These are phyloP conservation scores for Marasmius oreades DNA, from an alignment of 1,284 basidiomycete genomes.

Conservation along the genomic window DNA sequence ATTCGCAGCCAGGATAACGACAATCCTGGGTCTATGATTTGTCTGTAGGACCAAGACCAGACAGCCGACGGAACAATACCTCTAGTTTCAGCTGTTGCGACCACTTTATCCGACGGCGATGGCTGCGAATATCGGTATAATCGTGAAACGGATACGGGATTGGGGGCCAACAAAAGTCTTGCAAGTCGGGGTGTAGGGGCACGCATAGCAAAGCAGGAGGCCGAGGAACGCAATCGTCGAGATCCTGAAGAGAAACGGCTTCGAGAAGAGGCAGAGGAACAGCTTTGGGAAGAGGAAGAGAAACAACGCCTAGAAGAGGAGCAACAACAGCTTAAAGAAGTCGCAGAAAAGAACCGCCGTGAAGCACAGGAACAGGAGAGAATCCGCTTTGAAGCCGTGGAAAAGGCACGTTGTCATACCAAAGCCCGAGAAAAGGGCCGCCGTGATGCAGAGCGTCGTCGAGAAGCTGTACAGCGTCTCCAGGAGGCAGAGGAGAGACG, in stretches of 20 bases:
- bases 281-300: too few relatives aligned
- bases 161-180: neutral
- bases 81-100: neutral
- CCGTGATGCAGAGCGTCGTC: neutral
- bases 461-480: neutral
- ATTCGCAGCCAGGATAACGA: too few relatives aligned
- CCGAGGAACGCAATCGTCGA: neutral
- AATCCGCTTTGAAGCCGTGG: neutral
- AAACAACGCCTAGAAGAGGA: neutral
- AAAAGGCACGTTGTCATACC: neutral
- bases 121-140: neutral
- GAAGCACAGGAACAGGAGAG: neutral
- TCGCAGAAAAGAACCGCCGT: neutral
- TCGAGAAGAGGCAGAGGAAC: neutral
- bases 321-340: neutral
- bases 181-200: neutral
- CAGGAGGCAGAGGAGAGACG: neutral
- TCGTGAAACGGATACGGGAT: neutral
- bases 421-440: neutral
- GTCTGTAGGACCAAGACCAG: neutral
- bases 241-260: neutral
- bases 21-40: neutral
- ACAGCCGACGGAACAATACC: neutral
- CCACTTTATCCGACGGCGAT: neutral
- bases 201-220: too few relatives aligned